These are phyloP conservation scores for Acanthamoeba triangularis DNA, from an alignment of 208 protist species.

Conservation along the genomic window DNA sequence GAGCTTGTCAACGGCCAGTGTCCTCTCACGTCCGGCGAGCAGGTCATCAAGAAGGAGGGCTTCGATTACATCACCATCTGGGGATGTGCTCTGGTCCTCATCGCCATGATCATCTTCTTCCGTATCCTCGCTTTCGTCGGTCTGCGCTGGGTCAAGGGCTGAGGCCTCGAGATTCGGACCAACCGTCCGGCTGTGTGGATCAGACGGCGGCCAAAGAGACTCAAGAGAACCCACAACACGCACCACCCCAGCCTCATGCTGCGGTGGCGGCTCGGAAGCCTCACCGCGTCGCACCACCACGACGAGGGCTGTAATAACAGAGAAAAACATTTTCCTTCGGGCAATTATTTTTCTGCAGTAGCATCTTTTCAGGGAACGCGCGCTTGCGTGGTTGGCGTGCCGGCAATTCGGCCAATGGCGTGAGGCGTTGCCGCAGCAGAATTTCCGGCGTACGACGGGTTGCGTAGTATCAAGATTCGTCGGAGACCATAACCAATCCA, in stretches of 20 bases:
- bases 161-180: background rate
- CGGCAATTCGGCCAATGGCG: too few species aligned
- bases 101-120: constrained; percentile 74
- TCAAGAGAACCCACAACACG: background rate
- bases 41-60: constrained; percentile 15
- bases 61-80: constrained; percentile 74
- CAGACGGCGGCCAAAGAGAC: background rate
- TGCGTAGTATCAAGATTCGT: too few species aligned
- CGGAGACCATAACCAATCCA: too few species aligned
- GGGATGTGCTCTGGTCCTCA: constrained; percentile 75
- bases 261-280: too few species aligned
- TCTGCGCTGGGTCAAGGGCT: constrained; percentile 65
- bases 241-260: too few species aligned
- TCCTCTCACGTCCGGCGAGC: background rate
- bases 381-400: too few species aligned
- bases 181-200: background rate
- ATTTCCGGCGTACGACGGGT: too few species aligned
- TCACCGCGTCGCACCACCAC: background rate
- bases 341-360: background rate
- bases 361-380: background rate
- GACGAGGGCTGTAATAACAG: background rate
- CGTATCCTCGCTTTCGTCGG: constrained; percentile 68
- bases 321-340: background rate
- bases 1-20: constrained; percentile 40
- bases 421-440: too few species aligned